These are phyloP conservation scores for Niveomyces coronatus DNA, from an alignment of 2,329 filamentous ascomycete genomes.

Conservation along the genomic window DNA sequence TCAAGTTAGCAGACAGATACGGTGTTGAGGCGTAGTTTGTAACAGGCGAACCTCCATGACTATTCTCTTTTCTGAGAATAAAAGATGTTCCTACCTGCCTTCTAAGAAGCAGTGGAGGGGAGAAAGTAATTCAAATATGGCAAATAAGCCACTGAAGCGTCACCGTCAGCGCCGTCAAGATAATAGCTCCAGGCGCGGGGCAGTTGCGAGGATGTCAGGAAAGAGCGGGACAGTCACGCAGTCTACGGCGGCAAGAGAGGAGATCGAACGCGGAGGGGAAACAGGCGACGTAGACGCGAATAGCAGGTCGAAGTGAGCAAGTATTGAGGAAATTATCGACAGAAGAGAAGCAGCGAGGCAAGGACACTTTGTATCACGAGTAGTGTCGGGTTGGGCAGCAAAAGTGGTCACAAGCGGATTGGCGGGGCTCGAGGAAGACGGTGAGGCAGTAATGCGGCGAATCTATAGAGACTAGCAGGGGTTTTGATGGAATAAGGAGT, in stretches of 20 bases:
- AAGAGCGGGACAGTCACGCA: not conserved
- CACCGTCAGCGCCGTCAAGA: too few species aligned
- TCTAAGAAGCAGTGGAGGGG: too few species aligned
- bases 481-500: not conserved
- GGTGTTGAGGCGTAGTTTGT: not conserved
- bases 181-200: too few species aligned
- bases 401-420: conserved; percentile 8
- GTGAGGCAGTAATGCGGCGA: conserved; percentile 6
- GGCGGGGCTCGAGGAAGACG: conserved; percentile 6
- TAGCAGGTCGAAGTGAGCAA: too few species aligned
- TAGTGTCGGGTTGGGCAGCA: conserved; percentile 7
- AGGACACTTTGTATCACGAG: conserved; percentile 8
- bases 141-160: too few species aligned
- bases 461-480: not conserved
- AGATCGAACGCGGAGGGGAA: not conserved
- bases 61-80: too few species aligned
- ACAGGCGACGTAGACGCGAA: too few species aligned
- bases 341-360: not conserved
- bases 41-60: conserved; percentile 5
- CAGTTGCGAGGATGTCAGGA: not conserved
- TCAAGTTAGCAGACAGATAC: not conserved
- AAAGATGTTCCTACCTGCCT: too few species aligned
- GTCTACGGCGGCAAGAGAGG: conserved; percentile 4
- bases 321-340: not conserved
- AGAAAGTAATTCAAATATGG: too few species aligned